These are phyloP conservation scores for Ustilago shanxiensis DNA, from an alignment of 1,284 basidiomycete genomes.

Conservation along the genomic window DNA sequence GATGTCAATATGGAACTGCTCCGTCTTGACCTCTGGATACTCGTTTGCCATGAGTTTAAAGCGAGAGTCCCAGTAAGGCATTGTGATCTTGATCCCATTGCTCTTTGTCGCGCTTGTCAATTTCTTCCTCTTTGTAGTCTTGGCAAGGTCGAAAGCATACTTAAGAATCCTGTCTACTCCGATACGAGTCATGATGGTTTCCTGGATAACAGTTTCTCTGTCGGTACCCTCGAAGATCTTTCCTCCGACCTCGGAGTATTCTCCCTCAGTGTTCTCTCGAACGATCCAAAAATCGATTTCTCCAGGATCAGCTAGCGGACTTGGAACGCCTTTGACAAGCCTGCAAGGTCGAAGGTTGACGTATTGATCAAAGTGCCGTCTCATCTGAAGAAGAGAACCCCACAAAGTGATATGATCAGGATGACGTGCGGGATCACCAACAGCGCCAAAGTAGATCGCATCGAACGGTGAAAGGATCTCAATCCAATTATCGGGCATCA, in stretches of 20 bases:
- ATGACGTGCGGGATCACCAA: conserved; percentile 69
- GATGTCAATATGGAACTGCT: conserved; percentile 72
- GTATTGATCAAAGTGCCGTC: conserved; percentile 75
- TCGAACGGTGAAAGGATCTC: conserved; percentile 68
- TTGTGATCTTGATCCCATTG: conserved; percentile 61
- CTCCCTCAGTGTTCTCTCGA: conserved; percentile 76
- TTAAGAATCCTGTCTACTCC: conserved; percentile 75
- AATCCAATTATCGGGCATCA: conserved; percentile 71
- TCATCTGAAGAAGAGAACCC: conserved; percentile 70
- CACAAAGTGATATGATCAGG: conserved; percentile 45
- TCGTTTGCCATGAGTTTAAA: conserved; percentile 74
- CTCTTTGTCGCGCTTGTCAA: conserved; percentile 74
- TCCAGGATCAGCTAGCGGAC: conserved; percentile 71
- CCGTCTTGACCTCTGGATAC: conserved; percentile 73
- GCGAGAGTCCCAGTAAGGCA: conserved; percentile 70
- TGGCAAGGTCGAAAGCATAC: conserved; percentile 75
- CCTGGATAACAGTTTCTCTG: conserved; percentile 71
- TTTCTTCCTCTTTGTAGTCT: conserved; percentile 73
- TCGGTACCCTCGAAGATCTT: conserved; percentile 70
- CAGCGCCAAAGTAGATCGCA: conserved; percentile 72
- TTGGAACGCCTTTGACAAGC: conserved; percentile 74
- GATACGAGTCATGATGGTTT: conserved; percentile 73
- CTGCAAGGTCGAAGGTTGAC: conserved; percentile 75
- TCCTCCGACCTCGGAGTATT: conserved; percentile 75
- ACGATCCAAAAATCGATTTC: conserved; percentile 74